Percentiles rank a stretch among this genome's conserved stretches.
Evolutionary conservation across 495 filamentous ascomycete species (phyloP).

Genomic region (Entonaema liquescens): DNA sequence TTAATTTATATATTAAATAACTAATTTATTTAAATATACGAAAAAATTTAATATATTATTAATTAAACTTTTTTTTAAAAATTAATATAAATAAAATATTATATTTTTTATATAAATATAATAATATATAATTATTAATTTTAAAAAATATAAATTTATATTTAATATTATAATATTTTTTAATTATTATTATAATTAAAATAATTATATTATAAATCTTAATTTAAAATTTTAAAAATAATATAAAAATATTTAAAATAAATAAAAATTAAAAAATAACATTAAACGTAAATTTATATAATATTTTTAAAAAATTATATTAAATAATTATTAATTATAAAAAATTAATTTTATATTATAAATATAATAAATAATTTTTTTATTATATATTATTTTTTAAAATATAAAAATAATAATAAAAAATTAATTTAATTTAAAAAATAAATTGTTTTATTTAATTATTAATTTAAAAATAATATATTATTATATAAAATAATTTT

Average conservation of each 20-base stretch:
- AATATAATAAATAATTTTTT: neutral
- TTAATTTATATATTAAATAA: slow-evolving; percentile 1
- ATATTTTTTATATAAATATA: slow-evolving; percentile 2
- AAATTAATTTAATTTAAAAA: slow-evolving; percentile 9
- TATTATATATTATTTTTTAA: neutral
- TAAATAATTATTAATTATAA: neutral
- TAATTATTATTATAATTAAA: neutral
- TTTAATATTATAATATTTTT: neutral
- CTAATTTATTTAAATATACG: neutral
- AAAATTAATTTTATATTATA: slow-evolving; percentile 14
- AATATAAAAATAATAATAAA: slow-evolving; percentile 2
- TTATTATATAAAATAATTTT: neutral
- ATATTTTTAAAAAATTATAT: slow-evolving; percentile 1
- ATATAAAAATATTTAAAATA: neutral
- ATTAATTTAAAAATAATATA: slow-evolving; percentile 6
- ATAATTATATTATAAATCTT: neutral
- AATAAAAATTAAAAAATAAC: neutral
- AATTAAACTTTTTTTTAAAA: no score
- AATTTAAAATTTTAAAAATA: neutral
- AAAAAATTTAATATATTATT: neutral
- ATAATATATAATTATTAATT: neutral
- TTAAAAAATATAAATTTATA: slow-evolving; percentile 5
- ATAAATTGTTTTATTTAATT: neutral
- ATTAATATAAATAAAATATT: neutral
- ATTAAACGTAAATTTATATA: slow-evolving; percentile 10